A percentile compares a stretch with the other conserved stretches of the same genome.
phyloP scores from a whole-genome alignment of 2,329 filamentous ascomycete genomes.

The Ceratocystis diversiconidia region DNA sequence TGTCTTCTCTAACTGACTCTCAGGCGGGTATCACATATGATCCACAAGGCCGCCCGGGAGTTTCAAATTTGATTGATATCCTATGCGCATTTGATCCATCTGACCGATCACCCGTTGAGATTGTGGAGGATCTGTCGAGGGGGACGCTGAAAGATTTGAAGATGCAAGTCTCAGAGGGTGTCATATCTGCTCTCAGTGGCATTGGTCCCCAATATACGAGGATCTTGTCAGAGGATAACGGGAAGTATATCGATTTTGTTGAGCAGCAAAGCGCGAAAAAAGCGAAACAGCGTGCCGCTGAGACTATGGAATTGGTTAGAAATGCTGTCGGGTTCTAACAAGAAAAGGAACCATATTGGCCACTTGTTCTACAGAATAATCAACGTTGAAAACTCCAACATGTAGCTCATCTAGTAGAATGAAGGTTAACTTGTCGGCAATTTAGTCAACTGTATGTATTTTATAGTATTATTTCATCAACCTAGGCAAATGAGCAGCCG shows the following conservation, averaged over 20 bases:
- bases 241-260: constrained; percentile 41
- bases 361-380: too few relatives aligned
- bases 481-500: not conserved
- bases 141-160: constrained; percentile 30
- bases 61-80: constrained; percentile 76
- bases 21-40: constrained; percentile 56
- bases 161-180: constrained; percentile 42
- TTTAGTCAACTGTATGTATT: too few relatives aligned
- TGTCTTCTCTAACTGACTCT: constrained; percentile 63
- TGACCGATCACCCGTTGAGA: constrained; percentile 27
- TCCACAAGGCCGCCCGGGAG: constrained; percentile 53
- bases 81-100: constrained; percentile 51
- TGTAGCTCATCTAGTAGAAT: too few relatives aligned
- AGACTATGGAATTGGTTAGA: constrained; percentile 41
- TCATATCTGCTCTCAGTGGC: constrained; percentile 38
- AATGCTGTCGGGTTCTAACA: constrained; percentile 36
- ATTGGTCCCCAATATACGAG: constrained; percentile 44
- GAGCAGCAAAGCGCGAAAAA: constrained; percentile 43
- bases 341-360: not conserved
- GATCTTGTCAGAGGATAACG: constrained; percentile 34
- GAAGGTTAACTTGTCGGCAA: too few relatives aligned
- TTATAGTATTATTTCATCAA: too few relatives aligned
- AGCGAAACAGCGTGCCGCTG: constrained; percentile 47
- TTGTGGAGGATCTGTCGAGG: constrained; percentile 29
- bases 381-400: too few relatives aligned